Evolutionary conservation across 1,284 basidiomycete genomes (phyloP).

Genomic region (Ceratobasidium theobromae): DNA sequence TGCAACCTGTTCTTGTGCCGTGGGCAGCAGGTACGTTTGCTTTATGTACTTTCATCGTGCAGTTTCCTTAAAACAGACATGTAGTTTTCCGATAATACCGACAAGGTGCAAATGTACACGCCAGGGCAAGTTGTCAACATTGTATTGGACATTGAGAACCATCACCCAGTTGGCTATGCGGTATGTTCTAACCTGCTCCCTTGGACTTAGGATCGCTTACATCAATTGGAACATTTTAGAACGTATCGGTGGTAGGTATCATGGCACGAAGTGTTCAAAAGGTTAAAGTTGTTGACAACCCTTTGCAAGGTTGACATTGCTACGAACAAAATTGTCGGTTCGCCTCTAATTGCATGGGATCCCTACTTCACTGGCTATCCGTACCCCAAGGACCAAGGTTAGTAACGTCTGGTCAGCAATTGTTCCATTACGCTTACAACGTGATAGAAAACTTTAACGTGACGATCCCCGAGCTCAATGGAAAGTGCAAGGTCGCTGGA

Average conservation of each 20-base stretch:
- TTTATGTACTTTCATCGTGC: neutral
- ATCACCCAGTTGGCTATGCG: slow-evolving; percentile 29
- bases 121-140: slow-evolving; percentile 26
- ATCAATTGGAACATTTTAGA: neutral
- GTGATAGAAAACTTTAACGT: slow-evolving; percentile 26
- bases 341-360: slow-evolving; percentile 22
- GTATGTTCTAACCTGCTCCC: neutral
- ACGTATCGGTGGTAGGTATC: slow-evolving; percentile 20
- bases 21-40: slow-evolving; percentile 13
- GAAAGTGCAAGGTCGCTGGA: slow-evolving; percentile 22
- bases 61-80: neutral
- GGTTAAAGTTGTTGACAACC: neutral
- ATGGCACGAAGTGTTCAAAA: neutral
- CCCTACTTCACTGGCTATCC: slow-evolving; percentile 30
- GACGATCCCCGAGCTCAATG: slow-evolving; percentile 13
- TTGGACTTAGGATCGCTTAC: neutral
- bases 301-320: neutral
- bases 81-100: slow-evolving; percentile 15
- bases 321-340: slow-evolving; percentile 19
- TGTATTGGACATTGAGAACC: slow-evolving; percentile 30
- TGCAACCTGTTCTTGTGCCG: slow-evolving; percentile 31
- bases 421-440: neutral
- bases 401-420: neutral
- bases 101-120: slow-evolving; percentile 14
- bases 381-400: slow-evolving; percentile 24